Base-by-base conservation (phyloP, 2,329 filamentous ascomycete species). In the Bipolaris cookei region DNA sequence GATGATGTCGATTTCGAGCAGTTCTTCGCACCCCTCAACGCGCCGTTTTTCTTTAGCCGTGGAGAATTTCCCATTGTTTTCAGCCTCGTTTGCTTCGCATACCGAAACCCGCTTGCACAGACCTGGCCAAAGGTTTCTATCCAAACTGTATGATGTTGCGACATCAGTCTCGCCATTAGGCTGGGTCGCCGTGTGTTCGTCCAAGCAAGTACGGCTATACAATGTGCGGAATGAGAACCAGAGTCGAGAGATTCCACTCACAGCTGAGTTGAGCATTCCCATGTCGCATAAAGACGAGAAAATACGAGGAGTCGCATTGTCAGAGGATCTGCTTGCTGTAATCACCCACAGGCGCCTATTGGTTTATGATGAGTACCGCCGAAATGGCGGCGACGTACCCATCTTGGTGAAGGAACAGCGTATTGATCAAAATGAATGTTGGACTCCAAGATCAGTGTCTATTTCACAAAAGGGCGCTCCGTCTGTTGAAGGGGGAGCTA, bases 311-410 rank as follows among this genome's bases (percentile, higher is more conserved):
- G 50, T 66, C 16, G 65, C 65, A 4, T 43, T 67, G 8, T 67
- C 66, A 6, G 44, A 67, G 4, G 57, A 67, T 53, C 51, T 69
- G n/a, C 54, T 67, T 18, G 63, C 62, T 10, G 56, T 69, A n/a
- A 52, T 66, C 32, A 69, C 66, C 3, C 53, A 65, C 43, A 43
- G n/a, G 38, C 63, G 52, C n/a, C 45, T 69, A 7, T 14, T 66
- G 14, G 57, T 69, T 10, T 69, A 67, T 41, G 51, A 55, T 20
- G 59, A 64, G 21, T 67, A 68, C 41, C 57, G 49, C 18, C 28
- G 43, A n/a, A 37, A 42, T 20, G 39, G 28, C 10, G 41, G 21
- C 16, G 20, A 54, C 11, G 47, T 48, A 11, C 48, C 56, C 16
- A 25, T 38, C 18, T 34, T 42, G 10, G 25, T 64, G 14, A 43